These are phyloP conservation scores for Phyllosticta citribraziliensis DNA, from an alignment of 2,329 filamentous ascomycete species.

Conservation along the genomic window DNA sequence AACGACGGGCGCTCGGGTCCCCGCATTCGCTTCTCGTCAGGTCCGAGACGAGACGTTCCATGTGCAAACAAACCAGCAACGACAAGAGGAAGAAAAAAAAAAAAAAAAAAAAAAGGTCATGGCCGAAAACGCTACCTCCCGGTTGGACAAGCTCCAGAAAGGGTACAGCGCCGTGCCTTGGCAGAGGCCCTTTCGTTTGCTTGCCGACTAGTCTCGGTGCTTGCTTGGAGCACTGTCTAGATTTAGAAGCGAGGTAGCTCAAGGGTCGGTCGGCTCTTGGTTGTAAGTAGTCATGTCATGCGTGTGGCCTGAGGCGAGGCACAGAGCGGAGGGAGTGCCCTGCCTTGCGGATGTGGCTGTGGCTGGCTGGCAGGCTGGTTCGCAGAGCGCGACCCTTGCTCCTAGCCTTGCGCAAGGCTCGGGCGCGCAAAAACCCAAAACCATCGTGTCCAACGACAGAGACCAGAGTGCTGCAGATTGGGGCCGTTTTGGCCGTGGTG, in stretches of 20 bases:
- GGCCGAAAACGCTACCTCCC: no score
- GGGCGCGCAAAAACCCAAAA: neutral
- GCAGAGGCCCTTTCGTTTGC: no score
- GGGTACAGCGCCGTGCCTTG: no score
- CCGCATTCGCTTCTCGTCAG: neutral
- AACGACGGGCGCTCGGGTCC: neutral
- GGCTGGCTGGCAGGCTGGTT: no score
- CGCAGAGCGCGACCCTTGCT: neutral
- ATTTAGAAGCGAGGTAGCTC: neutral
- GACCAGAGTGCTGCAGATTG: neutral
- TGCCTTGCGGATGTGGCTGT: neutral
- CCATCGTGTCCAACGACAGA: neutral
- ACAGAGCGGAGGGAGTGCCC: neutral
- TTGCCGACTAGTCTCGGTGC: no score
- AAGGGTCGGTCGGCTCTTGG: neutral
- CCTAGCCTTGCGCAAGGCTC: neutral
- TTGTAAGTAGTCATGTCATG: neutral
- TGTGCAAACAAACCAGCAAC: neutral
- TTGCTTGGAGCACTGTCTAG: no score
- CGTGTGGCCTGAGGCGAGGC: neutral
- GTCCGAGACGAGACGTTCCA: neutral
- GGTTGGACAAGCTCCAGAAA: no score
- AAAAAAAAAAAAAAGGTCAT: no score
- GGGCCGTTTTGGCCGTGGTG: neutral
- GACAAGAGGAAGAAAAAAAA: no score